phyloP scores from a whole-genome alignment of 768 basidiomycete genomes.

The Gloeostereum incarnatum region DNA sequence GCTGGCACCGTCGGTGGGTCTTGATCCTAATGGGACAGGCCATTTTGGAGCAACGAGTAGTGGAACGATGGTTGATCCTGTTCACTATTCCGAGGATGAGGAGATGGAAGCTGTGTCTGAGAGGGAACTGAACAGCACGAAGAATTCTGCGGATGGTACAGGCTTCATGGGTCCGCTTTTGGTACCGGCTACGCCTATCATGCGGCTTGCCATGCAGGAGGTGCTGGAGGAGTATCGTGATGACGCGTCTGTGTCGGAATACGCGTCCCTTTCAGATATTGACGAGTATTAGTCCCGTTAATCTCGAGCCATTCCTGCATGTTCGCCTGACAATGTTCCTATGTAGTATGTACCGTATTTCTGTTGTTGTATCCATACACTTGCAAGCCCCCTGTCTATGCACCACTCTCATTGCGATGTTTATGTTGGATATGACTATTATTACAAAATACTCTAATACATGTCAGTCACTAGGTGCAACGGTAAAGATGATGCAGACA shows the following conservation, averaged over 20 bases:
- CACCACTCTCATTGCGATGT: too few relatives aligned
- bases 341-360: too few relatives aligned
- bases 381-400: too few relatives aligned
- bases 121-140: constrained; percentile 16
- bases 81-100: constrained; percentile 28
- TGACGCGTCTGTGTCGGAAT: constrained; percentile 65
- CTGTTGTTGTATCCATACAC: too few relatives aligned
- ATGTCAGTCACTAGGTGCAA: too few relatives aligned
- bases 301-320: too few relatives aligned
- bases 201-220: constrained; percentile 77
- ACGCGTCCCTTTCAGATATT: constrained; percentile 72
- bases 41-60: constrained; percentile 20
- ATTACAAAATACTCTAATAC: too few relatives aligned
- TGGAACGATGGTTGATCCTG: constrained; percentile 29
- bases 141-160: constrained; percentile 9
- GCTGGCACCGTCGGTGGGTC: constrained; percentile 9
- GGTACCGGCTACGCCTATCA: constrained; percentile 70
- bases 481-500: too few relatives aligned
- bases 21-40: constrained; percentile 6
- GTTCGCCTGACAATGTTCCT: too few relatives aligned
- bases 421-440: too few relatives aligned
- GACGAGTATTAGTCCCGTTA: constrained; percentile 73
- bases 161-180: constrained; percentile 64
- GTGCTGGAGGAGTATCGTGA: constrained; percentile 81
- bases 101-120: constrained; percentile 39